Conservation (phyloP, 2,329 filamentous ascomycete species). For the Paramyrothecium roridum region DNA sequence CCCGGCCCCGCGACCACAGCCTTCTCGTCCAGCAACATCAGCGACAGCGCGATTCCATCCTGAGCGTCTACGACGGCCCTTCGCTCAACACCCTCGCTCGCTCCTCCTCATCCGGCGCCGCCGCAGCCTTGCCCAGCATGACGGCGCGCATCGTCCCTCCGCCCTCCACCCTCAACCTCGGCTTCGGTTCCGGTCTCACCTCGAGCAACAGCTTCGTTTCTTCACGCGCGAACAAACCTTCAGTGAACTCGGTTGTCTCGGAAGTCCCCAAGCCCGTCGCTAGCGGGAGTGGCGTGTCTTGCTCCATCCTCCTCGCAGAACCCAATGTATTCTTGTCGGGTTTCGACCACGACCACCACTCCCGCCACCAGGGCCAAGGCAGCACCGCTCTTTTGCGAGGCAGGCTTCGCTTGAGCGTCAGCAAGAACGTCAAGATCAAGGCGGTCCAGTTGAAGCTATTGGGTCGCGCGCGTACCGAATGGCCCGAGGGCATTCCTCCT, state of each 20-base stretch:
- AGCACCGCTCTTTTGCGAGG: conserved; percentile 84
- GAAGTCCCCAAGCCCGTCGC: conserved; percentile 72
- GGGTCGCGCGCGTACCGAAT: conserved; percentile 84
- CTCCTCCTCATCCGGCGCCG: background rate
- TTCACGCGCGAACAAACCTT: conserved; percentile 40
- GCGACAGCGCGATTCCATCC: background rate
- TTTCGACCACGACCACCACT: conserved; percentile 68
- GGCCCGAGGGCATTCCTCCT: conserved; percentile 94
- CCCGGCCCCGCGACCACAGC: background rate
- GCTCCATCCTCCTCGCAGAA: conserved; percentile 73
- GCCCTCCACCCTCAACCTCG: background rate
- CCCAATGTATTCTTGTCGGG: conserved; percentile 78
- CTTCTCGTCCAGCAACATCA: background rate
- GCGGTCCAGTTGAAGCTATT: conserved; percentile 82
- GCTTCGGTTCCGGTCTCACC: background rate
- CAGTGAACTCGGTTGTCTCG: conserved; percentile 47
- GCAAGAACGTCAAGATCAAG: conserved; percentile 91
- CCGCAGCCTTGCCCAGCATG: conserved; percentile 2
- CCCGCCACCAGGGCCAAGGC: conserved; percentile 49
- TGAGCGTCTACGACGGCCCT: background rate
- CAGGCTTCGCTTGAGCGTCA: conserved; percentile 74
- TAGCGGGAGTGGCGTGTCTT: conserved; percentile 70
- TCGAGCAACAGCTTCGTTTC: background rate
- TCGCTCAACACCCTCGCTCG: background rate
- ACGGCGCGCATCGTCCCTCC: conserved; percentile 2